Base-by-base conservation (phyloP, 2,329 filamentous ascomycete species). In the Cyclaneusma minus region DNA sequence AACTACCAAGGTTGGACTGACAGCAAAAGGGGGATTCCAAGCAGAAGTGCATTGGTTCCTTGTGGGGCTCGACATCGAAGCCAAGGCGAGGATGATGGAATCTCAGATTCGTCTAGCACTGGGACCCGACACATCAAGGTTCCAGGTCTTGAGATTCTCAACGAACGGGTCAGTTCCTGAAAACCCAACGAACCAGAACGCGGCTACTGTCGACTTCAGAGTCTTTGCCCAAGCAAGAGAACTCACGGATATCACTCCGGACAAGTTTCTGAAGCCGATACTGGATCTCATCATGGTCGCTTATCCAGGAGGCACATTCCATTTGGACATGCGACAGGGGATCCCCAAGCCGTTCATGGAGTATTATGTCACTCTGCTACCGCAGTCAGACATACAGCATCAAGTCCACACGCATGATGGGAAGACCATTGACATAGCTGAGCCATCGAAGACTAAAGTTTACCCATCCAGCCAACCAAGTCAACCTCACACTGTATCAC, bases 151-250 rank as follows among this genome's bases (percentile, higher is more conserved):
- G 21, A 37, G 41, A 24, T 50, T 50, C 34, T 46, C 21, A 12
- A 38, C 9, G 37, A 58, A 51, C 35, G 62, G 45, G 25, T 51
- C 34, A 17, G 48, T 29, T 2, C 42, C 50, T 1, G 43, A 49
- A 1, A 48, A 62, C 20, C 54, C 57, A 0, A 38, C 37, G 3
- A 54, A 49, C n/a, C 59, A 64, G 16, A 52, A 56, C 14, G 51
- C 50, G 1, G 60, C 59, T 1, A 66, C 61, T 1, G 59, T 63
- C 1, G 56, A 58, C 22, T 49, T 63, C 21, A 37, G 58, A 13
- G 45, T 60, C 24, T 52, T 63, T 35, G 52, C 52, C 0, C 57
- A 71, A 36, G 59, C 63, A 4, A 43, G 32, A 10, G 42, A 48
- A 15, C 50, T 42, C 19, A 37, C 36, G 29, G 35, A 37, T 22